Conservation (phyloP, 805 yeast species). For the Cyberlindnera amylophila region DNA sequence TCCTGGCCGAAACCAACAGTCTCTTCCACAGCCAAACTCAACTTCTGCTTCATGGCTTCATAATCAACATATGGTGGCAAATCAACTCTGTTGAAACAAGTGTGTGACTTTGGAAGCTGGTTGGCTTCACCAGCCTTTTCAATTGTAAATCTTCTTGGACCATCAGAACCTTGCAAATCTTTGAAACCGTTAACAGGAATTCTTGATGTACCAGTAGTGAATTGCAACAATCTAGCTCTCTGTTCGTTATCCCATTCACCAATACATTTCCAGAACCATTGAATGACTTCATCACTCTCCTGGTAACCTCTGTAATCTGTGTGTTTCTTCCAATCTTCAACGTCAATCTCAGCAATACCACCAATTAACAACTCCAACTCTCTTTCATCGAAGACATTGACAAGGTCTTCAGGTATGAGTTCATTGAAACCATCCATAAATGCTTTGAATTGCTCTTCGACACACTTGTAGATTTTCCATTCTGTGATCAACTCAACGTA, state of each 20-base stretch:
- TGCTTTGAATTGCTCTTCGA: constrained; percentile 93
- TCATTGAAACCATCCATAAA: constrained; percentile 97
- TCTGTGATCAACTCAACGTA: constrained; percentile 92
- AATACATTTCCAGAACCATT: constrained; percentile 98
- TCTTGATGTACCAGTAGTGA: constrained; percentile 98
- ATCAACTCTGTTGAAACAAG: constrained; percentile 98
- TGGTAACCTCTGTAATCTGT: constrained; percentile 98
- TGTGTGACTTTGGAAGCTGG: constrained; percentile 94
- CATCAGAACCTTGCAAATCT: constrained; percentile 97
- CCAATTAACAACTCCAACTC: constrained; percentile 95
- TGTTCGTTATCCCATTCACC: constrained; percentile 95
- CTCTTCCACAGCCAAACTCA: constrained; percentile 95
- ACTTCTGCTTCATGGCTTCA: constrained; percentile 81
- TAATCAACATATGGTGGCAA: constrained; percentile 88
- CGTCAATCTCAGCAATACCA: constrained; percentile 96
- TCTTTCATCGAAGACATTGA: constrained; percentile 95
- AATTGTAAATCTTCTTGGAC: constrained; percentile 97
- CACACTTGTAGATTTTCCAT: constrained; percentile 92
- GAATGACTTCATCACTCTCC: constrained; percentile 92
- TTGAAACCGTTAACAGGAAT: constrained; percentile 99
- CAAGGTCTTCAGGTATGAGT: constrained; percentile 93
- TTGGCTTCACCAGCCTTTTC: constrained; percentile 95
- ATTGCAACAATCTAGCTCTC: constrained; percentile 90
- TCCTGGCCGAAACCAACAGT: constrained; percentile 99
- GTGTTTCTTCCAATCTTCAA: constrained; percentile 98